Evolutionary conservation across 805 yeast genomes (phyloP), one percentile per base, ranked within the genome.

Genomic region (Candida tallmaniae): DNA sequence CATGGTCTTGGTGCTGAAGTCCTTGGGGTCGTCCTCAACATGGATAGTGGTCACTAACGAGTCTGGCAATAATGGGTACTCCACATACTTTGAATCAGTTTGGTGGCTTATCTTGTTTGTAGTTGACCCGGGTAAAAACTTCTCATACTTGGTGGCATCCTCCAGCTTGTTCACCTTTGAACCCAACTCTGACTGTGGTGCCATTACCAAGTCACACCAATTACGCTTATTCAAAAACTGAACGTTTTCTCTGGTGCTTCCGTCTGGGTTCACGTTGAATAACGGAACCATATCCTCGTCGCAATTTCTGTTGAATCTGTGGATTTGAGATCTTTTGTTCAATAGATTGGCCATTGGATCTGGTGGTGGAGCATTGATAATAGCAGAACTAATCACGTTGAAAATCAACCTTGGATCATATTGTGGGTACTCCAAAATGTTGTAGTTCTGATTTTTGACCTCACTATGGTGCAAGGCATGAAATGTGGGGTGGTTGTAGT

Each of bases 351-450:
- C 93, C 83, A 90, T 83, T 5, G 80, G 80, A 52, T 78, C 76
- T 2, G 97, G 96, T 2, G 97, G 97, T 9, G 98, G 96, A 0
- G 93, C 78, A 56, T 90, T 90, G 19, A 83, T 78, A 38, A 90
- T 87, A 3, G 97, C 97, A 12, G 96, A 85, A 6, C 93, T 79
- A 29, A 87, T 81, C 28, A 93, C 76, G 52, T 90, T 90, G 57
- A 85, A 73, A 54, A 89, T 80, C 44, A 84, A 68, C 39, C 89
- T 61, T 23, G 84, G 83, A 58, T 89, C 96, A 25, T 65, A 55
- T 43, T 78, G 80, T 0, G 95, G 89, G 21, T 60, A 42, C 6
- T 58, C 54, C 16, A 71, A 44, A 5, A 73, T 58, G 12, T 63
- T 52, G 11, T 56, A 52, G 40, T 74, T 71, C 4, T 57, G 50